Conservation (phyloP, 2,329 filamentous ascomycete genomes). For the Aureobasidium sp. region DNA sequence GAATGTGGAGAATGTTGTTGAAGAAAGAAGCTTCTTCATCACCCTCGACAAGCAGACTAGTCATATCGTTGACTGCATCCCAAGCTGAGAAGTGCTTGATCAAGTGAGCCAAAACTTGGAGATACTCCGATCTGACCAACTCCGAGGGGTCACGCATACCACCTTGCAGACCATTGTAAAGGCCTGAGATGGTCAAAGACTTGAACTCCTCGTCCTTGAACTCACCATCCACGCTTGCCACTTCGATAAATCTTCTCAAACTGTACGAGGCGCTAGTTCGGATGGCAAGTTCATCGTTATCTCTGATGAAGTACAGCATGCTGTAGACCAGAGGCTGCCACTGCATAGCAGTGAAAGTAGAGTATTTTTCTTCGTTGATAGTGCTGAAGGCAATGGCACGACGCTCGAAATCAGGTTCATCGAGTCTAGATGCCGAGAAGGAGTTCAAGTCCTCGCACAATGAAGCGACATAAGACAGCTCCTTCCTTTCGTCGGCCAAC, state of each 20-base stretch:
- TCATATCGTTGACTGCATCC: constrained; percentile 64
- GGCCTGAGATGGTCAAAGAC: constrained; percentile 50
- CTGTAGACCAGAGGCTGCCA: constrained; percentile 89
- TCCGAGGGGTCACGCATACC: constrained; percentile 74
- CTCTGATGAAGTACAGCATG: constrained; percentile 74
- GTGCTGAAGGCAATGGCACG: constrained; percentile 67
- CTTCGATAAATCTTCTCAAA: constrained; percentile 67
- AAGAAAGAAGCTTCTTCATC: constrained; percentile 86
- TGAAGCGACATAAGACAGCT: constrained; percentile 53
- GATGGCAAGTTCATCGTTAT: constrained; percentile 82
- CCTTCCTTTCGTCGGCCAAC: constrained; percentile 56
- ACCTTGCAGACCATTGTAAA: constrained; percentile 68
- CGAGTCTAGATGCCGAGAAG: constrained; percentile 60
- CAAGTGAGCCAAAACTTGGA: constrained; percentile 70
- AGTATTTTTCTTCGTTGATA: constrained; percentile 57
- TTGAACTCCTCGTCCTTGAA: constrained; percentile 41
- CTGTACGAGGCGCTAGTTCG: constrained; percentile 73
- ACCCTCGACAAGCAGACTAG: constrained; percentile 56
- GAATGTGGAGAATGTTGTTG: constrained; percentile 83
- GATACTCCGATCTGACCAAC: constrained; percentile 72
- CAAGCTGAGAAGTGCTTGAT: constrained; percentile 62
- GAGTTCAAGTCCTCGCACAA: constrained; percentile 78
- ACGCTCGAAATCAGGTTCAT: constrained; percentile 80
- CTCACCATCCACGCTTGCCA: constrained; percentile 40
- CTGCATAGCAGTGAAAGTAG: constrained; percentile 56